Base-by-base conservation (phyloP, 2,329 filamentous ascomycete species). In the Cordyceps sp. region DNA sequence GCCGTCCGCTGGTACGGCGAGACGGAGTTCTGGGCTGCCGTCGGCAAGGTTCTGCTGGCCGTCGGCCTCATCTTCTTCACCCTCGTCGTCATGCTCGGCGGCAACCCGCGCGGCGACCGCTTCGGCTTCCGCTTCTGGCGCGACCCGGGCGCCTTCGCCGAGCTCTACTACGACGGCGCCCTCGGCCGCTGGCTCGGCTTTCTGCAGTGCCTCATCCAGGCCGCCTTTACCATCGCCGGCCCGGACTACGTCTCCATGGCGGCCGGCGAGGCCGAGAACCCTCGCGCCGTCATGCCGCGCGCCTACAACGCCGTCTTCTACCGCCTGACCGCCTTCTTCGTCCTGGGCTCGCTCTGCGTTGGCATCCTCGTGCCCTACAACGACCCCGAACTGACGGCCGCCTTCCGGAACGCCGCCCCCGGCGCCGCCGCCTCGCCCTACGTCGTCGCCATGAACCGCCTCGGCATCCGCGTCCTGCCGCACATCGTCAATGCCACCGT, bases 301-400 rank as follows among this genome's bases (percentile, higher is more conserved):
- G 81, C 81, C 2, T 85, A 73, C 53, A 83, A 83, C 37, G 73
- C 77, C 30, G 79, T 86, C 2, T 85, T 86, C 50, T 85, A 81
- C 52, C 75, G 82, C 21, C 58, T 88, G 21, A 77, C 77, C 0
- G 58, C 69, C 2, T 86, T 88, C 51, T 86, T 85, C 54, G 67
- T 83, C 25, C 65, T 84, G 2, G 80, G 80, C 2, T 73, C 78
- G 0, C 61, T 90, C 3, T 72, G 69, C 15, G 73, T 84, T 5
- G 78, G 79, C 8, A 76, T 84, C 31, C 48, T 82, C 16, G 71
- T 86, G 24, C 67, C 81, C 2, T 76, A 78, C 49, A 64, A 83
- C 37, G 77, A 83, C 41, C 42, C 58, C 2, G 66, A 70, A 26
- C 55, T 86, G 42, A 63, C 55, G 3, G 63, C 59, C 5, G 77